Conservation (phyloP, 2,329 filamentous ascomycete species). For the Dactylellina cionopaga region DNA sequence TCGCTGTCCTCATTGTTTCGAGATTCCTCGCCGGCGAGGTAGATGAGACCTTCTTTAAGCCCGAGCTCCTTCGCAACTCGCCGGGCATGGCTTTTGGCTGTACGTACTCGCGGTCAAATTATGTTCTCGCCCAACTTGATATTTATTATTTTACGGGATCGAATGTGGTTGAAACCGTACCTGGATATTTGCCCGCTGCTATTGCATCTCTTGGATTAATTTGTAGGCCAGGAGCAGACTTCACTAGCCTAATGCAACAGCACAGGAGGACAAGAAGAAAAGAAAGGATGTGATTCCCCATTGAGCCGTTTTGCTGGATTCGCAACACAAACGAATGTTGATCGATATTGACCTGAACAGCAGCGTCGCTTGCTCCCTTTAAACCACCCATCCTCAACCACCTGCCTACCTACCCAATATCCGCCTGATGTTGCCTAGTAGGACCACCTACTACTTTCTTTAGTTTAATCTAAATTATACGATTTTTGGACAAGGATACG, state of each 20-base stretch:
- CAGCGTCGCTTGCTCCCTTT: no score
- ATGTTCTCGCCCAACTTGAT: neutral
- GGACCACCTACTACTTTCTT: no score
- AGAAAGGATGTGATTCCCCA: neutral
- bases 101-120: neutral
- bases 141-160: neutral
- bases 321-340: no score
- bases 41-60: slow-evolving; percentile 66
- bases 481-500: no score
- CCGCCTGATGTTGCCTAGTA: no score
- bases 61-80: slow-evolving; percentile 63
- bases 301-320: no score
- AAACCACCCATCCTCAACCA: no score
- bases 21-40: slow-evolving; percentile 67
- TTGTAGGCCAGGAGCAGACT: neutral
- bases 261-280: neutral
- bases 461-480: no score
- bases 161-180: no score
- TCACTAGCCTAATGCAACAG: neutral
- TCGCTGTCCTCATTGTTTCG: slow-evolving; percentile 69
- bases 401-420: no score
- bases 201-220: neutral
- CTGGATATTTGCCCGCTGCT: slow-evolving; percentile 19
- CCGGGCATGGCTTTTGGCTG: slow-evolving; percentile 66
- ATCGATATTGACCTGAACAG: no score